Evolutionary conservation across 805 yeast genomes (phyloP).

Genomic region (Saccharomyces jurei): DNA sequence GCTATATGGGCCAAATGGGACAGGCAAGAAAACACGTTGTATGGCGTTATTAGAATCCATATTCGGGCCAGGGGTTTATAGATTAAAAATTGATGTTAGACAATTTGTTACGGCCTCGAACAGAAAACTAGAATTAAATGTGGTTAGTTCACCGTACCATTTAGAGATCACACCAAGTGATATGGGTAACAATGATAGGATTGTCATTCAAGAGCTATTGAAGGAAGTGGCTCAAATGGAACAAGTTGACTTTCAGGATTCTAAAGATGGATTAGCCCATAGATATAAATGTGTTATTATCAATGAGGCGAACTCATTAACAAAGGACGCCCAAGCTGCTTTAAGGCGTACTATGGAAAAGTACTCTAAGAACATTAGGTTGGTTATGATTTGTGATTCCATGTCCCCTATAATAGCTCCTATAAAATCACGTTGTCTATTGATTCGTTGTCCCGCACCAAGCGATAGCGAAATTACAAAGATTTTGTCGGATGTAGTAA

Average conservation of each 20-base stretch:
- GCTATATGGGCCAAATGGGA: constrained; percentile 92
- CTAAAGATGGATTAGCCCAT: constrained; percentile 36
- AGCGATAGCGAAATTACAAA: constrained; percentile 44
- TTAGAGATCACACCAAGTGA: constrained; percentile 94
- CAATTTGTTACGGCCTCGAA: constrained; percentile 67
- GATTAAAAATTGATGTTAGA: constrained; percentile 82
- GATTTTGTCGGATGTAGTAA: constrained; percentile 49
- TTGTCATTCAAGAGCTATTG: constrained; percentile 86
- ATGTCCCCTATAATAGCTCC: constrained; percentile 91
- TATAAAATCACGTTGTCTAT: constrained; percentile 82
- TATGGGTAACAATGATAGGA: constrained; percentile 91
- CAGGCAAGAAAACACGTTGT: constrained; percentile 93
- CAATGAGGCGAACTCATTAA: constrained; percentile 83
- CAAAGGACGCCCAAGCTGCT: constrained; percentile 94
- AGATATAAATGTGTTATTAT: constrained; percentile 75
- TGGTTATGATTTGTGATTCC: constrained; percentile 78
- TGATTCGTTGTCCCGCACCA: constrained; percentile 86
- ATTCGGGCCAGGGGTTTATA: constrained; percentile 76
- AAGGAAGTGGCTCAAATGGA: constrained; percentile 94
- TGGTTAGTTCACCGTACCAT: constrained; percentile 86
- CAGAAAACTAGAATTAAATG: constrained; percentile 81
- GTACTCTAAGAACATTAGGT: constrained; percentile 77
- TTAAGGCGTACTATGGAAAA: constrained; percentile 94
- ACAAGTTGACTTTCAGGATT: constrained; percentile 71
- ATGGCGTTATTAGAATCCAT: constrained; percentile 69